These are phyloP conservation scores for Schizothecium vesticola DNA, from an alignment of 495 filamentous ascomycete genomes.

Conservation along the genomic window DNA sequence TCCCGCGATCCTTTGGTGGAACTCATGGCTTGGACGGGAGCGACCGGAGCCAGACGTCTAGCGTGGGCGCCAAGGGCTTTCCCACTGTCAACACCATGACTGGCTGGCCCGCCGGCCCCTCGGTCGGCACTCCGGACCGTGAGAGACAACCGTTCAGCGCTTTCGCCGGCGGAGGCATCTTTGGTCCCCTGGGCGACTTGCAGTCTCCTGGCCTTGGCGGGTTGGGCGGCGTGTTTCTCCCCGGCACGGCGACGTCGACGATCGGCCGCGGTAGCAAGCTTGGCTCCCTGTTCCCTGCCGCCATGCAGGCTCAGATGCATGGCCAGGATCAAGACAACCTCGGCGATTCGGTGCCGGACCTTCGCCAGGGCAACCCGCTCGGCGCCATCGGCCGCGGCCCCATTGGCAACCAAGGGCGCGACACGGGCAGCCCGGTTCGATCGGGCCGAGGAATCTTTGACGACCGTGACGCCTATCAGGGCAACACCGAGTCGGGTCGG, in stretches of 20 bases:
- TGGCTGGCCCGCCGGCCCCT: conserved; percentile 62
- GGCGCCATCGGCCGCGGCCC: conserved; percentile 52
- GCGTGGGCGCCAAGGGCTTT: conserved; percentile 69
- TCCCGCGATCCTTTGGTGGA: conserved; percentile 44
- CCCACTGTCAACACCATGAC: conserved; percentile 57
- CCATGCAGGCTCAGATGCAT: conserved; percentile 86
- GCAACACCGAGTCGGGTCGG: conserved; percentile 30
- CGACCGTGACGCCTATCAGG: conserved; percentile 35
- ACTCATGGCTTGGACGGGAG: conserved; percentile 57
- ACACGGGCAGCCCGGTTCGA: conserved; percentile 60
- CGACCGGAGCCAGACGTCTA: conserved; percentile 87
- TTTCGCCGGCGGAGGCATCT: conserved; percentile 68
- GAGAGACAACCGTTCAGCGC: conserved; percentile 56
- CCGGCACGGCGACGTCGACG: conserved; percentile 31
- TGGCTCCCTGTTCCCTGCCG: conserved; percentile 76
- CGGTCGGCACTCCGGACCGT: conserved; percentile 70
- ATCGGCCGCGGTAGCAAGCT: conserved; percentile 75
- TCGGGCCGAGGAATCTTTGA: conserved; percentile 54
- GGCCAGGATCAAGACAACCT: conserved; percentile 53
- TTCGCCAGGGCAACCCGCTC: conserved; percentile 45
- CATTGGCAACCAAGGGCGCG: conserved; percentile 43
- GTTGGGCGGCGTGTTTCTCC: conserved; percentile 48
- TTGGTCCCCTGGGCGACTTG: conserved; percentile 63
- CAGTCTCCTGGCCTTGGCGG: conserved; percentile 67
- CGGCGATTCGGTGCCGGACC: conserved; percentile 46